These are phyloP conservation scores for Aspergillus sp. DNA, from an alignment of 2,329 filamentous ascomycete genomes.

Conservation along the genomic window DNA sequence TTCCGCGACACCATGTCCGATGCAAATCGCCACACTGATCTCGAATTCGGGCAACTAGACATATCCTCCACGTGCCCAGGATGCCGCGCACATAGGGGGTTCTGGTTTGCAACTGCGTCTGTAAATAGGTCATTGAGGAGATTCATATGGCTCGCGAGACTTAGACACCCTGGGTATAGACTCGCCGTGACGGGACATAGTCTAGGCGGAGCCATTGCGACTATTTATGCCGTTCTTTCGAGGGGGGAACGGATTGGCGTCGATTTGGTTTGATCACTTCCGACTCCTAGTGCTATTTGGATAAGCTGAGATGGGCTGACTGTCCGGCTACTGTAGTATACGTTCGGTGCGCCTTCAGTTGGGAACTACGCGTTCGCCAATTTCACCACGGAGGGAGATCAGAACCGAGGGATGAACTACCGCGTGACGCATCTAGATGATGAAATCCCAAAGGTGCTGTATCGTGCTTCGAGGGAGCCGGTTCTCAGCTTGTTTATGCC, in stretches of 20 bases:
- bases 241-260: slow-evolving; percentile 38
- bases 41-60: slow-evolving; percentile 25
- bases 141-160: slow-evolving; percentile 38
- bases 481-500: background rate
- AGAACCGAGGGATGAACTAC: slow-evolving; percentile 25
- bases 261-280: slow-evolving; percentile 38
- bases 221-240: slow-evolving; percentile 44
- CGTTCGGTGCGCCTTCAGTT: slow-evolving; percentile 39
- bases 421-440: slow-evolving; percentile 38
- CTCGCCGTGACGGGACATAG: slow-evolving; percentile 50
- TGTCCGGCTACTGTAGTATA: slow-evolving; percentile 27
- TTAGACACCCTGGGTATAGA: slow-evolving; percentile 38
- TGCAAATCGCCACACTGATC: slow-evolving; percentile 30
- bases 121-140: slow-evolving; percentile 33
- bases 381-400: slow-evolving; percentile 27
- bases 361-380: slow-evolving; percentile 32
- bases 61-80: slow-evolving; percentile 39
- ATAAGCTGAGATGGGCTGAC: background rate
- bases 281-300: no score
- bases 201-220: slow-evolving; percentile 50
- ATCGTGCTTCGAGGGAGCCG: background rate
- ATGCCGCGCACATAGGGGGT: slow-evolving; percentile 46
- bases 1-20: slow-evolving; percentile 36
- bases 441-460: background rate
- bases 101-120: slow-evolving; percentile 45